Percentiles rank a stretch among this genome's conserved stretches.
phyloP scores from a whole-genome alignment of 1,284 basidiomycete genomes.

The Cryptococcus wingfieldii region DNA sequence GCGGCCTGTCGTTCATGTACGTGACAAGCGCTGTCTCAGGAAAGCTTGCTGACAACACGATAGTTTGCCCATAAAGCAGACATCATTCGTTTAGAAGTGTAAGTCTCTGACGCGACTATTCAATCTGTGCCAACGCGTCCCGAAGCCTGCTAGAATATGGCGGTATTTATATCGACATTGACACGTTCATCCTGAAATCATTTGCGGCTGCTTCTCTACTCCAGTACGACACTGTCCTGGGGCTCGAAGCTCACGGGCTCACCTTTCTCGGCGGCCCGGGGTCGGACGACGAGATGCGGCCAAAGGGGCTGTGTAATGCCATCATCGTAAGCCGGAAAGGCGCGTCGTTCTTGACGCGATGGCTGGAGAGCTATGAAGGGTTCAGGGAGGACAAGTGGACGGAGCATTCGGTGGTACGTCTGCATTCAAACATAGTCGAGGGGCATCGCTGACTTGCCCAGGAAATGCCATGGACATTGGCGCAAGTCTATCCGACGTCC shows the following conservation, averaged over 20 bases:
- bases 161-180: constrained; percentile 51
- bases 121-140: not conserved
- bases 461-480: constrained; percentile 43
- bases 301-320: constrained; percentile 50
- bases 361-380: constrained; percentile 41
- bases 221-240: constrained; percentile 45
- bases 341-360: constrained; percentile 41
- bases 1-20: constrained; percentile 29
- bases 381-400: constrained; percentile 46
- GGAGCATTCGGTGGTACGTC: constrained; percentile 43
- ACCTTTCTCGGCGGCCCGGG: constrained; percentile 15
- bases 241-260: constrained; percentile 41
- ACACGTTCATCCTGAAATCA: constrained; percentile 30
- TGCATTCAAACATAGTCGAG: not conserved
- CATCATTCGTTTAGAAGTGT: constrained; percentile 46
- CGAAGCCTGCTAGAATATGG: constrained; percentile 42
- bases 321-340: constrained; percentile 46
- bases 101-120: constrained; percentile 3
- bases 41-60: not conserved
- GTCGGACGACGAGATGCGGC: constrained; percentile 33
- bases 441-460: constrained; percentile 4
- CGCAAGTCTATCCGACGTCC: constrained; percentile 42
- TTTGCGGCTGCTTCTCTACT: constrained; percentile 27
- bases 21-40: constrained; percentile 5
- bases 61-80: constrained; percentile 50